phyloP scores from a whole-genome alignment of 2,329 filamentous ascomycete genomes.

The Lecanicillium sp. region DNA sequence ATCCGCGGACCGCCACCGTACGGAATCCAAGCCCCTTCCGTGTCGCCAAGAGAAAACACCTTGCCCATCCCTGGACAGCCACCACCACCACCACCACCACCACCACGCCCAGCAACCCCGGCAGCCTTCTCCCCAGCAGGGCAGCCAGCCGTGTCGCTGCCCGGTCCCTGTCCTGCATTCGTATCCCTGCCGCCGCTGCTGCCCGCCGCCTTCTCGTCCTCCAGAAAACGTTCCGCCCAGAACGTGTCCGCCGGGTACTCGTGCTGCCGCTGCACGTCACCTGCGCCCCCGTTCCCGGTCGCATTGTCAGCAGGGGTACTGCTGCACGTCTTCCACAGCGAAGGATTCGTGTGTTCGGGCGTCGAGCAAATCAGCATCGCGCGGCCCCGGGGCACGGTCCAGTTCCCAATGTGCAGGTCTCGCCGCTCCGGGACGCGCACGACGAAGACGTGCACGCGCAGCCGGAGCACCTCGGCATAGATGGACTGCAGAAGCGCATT shows the following conservation, averaged over 20 bases:
- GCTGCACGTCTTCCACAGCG: slow-evolving; percentile 19
- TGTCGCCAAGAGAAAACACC: slow-evolving; percentile 22
- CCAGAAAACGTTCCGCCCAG: slow-evolving; percentile 22
- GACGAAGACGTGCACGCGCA: slow-evolving; percentile 20
- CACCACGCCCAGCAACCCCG: no score
- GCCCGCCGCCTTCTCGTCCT: no score
- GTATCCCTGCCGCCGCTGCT: no score
- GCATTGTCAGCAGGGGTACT: no score
- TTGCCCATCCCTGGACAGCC: no score
- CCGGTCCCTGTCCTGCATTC: background rate
- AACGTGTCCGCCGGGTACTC: slow-evolving; percentile 17
- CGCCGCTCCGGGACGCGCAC: slow-evolving; percentile 16
- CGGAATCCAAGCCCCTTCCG: slow-evolving; percentile 28
- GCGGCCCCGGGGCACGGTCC: slow-evolving; percentile 16
- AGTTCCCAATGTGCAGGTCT: slow-evolving; percentile 20
- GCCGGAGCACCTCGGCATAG: slow-evolving; percentile 29
- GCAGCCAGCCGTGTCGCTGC: background rate
- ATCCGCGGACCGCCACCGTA: slow-evolving; percentile 29
- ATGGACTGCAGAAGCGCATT: slow-evolving; percentile 29
- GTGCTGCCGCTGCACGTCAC: no score
- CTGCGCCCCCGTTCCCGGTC: no score
- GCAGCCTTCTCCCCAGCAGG: no score
- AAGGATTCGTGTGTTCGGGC: background rate
- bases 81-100: no score
- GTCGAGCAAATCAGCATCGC: slow-evolving; percentile 14